phyloP scores from a whole-genome alignment of 1,139 yeast species.

The Scheffersomyces parashehatae region DNA sequence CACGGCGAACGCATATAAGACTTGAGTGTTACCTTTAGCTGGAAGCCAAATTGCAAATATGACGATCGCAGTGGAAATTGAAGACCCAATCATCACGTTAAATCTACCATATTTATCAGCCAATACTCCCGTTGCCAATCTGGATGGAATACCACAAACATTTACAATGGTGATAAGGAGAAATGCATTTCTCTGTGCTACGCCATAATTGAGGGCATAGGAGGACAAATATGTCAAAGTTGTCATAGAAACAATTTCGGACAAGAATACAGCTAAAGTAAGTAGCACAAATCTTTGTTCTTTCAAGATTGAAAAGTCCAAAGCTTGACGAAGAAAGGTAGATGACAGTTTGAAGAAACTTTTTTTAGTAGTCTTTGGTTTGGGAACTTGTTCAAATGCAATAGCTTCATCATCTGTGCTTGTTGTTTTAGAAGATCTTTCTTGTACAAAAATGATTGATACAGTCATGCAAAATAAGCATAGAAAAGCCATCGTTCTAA shows the following conservation, averaged over 20 bases:
- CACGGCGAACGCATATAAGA: conserved; percentile 26
- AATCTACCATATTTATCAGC: conserved; percentile 54
- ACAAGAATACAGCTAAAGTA: conserved; percentile 43
- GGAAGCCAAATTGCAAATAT: conserved; percentile 52
- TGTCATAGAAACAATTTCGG: conserved; percentile 52
- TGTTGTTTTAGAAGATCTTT: conserved; percentile 23
- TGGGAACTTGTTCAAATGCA: not conserved
- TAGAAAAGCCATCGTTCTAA: conserved; percentile 55
- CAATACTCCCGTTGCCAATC: conserved; percentile 47
- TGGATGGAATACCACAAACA: conserved; percentile 48
- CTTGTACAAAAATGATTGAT: conserved; percentile 43
- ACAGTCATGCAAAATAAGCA: conserved; percentile 39
- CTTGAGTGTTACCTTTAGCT: conserved; percentile 16
- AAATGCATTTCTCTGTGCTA: conserved; percentile 42
- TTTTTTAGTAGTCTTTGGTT: not conserved
- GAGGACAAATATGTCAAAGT: conserved; percentile 54
- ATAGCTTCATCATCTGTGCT: not conserved
- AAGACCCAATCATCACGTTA: conserved; percentile 50
- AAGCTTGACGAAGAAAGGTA: conserved; percentile 23
- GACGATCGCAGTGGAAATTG: conserved; percentile 34
- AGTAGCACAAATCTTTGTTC: conserved; percentile 41
- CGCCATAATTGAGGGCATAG: conserved; percentile 47
- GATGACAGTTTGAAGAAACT: not conserved
- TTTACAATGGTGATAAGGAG: conserved; percentile 47
- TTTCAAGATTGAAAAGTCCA: conserved; percentile 44